Evolutionary conservation across 2,329 filamentous ascomycete genomes (phyloP).

Genomic region (Colletotrichum neosansevieriae): DNA sequence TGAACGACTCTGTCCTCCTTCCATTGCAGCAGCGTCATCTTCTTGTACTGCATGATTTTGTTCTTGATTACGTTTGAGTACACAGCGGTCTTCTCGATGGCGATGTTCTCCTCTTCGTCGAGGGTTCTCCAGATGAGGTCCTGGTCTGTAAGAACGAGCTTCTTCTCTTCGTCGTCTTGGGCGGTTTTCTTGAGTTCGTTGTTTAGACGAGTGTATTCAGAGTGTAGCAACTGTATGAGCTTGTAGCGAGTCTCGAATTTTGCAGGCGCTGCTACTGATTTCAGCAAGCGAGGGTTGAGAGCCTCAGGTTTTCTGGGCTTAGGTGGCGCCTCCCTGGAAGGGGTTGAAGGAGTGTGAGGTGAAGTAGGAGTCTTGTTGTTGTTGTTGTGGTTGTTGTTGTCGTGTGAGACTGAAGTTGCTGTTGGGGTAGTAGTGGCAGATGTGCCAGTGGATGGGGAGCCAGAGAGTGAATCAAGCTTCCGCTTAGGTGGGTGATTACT

Average conservation of each 20-base stretch:
- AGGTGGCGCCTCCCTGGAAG: conserved; percentile 37
- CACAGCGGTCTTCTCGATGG: conserved; percentile 74
- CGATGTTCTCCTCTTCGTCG: conserved; percentile 83
- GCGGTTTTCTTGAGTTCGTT: conserved; percentile 66
- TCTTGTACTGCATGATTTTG: conserved; percentile 79
- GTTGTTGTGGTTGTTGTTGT: background rate
- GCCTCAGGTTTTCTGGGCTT: conserved; percentile 59
- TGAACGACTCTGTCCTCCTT: conserved; percentile 64
- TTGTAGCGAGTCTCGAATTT: conserved; percentile 67
- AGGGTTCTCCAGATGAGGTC: conserved; percentile 76
- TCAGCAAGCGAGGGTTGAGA: conserved; percentile 76
- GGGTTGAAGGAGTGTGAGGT: conserved; percentile 32
- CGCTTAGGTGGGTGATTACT: conserved; percentile 26
- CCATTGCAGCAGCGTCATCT: conserved; percentile 81
- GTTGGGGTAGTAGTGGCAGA: conserved; percentile 21
- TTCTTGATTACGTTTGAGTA: conserved; percentile 90
- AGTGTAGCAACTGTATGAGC: conserved; percentile 73
- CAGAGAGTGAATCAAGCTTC: conserved; percentile 23
- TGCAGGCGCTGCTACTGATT: conserved; percentile 66
- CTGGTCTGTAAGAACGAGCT: conserved; percentile 72
- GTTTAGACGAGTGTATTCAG: conserved; percentile 76
- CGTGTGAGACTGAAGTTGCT: conserved; percentile 14
- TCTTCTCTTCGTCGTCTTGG: conserved; percentile 61
- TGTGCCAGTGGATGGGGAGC: conserved; percentile 12
- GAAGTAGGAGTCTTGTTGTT: conserved; percentile 3